phyloP scores from a whole-genome alignment of 75 land plant genomes.

The Pseudotsuga menziesii region DNA sequence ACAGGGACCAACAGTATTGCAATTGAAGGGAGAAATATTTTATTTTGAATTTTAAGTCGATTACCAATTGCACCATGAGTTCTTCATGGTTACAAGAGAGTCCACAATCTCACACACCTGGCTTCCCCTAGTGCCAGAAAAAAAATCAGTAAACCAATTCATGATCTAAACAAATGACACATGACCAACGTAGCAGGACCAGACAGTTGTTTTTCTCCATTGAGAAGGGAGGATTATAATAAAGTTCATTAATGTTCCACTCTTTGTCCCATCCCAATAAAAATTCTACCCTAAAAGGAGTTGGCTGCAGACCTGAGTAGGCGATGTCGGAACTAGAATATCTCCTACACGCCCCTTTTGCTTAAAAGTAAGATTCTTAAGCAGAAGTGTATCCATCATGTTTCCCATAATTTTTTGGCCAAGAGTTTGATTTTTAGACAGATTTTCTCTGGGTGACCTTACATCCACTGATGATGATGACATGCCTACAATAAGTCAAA shows the following conservation, averaged over 20 bases:
- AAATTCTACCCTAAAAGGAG: background rate
- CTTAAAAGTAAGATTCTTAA: constrained; percentile 76
- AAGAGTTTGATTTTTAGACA: constrained; percentile 54
- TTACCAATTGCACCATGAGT: too few relatives aligned
- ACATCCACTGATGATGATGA: constrained; percentile 32
- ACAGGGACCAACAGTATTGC: too few relatives aligned
- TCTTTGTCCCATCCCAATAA: background rate
- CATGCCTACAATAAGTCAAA: constrained; percentile 26
- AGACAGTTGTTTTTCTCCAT: background rate
- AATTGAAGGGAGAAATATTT: too few relatives aligned
- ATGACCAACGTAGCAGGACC: background rate
- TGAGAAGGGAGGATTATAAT: background rate
- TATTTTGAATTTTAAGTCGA: too few relatives aligned
- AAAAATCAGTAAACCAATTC: background rate
- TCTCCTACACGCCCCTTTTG: constrained; percentile 32
- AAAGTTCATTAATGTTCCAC: background rate
- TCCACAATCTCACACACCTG: too few relatives aligned
- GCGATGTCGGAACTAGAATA: constrained; percentile 41
- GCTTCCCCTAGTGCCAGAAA: too few relatives aligned
- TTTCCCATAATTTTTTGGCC: constrained; percentile 87
- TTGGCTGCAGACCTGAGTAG: constrained; percentile 37
- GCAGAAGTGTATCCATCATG: constrained; percentile 83
- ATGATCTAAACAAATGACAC: background rate
- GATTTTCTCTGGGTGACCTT: constrained; percentile 18
- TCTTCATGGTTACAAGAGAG: too few relatives aligned